Percentiles rank a stretch among this genome's conserved stretches.
Evolutionary conservation across 2,329 filamentous ascomycete species (phyloP).

Genomic region (Coniochaeta pulveracea): DNA sequence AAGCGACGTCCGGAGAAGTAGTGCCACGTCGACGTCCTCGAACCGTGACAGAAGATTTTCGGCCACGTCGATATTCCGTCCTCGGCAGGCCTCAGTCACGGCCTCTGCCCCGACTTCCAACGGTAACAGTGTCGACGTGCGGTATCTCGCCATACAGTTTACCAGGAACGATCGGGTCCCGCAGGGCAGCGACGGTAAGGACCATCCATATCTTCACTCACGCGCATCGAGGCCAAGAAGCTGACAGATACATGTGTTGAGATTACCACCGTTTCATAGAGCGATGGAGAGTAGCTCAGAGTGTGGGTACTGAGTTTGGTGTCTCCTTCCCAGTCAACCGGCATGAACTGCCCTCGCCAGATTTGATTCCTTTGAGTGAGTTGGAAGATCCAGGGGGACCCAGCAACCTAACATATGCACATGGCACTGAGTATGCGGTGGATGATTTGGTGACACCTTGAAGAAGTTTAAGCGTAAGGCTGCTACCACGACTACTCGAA

Average conservation of each 20-base stretch:
- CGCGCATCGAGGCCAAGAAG: neutral
- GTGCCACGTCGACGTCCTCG: conserved; percentile 22
- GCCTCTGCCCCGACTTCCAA: too few species aligned
- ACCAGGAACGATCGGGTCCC: conserved; percentile 21
- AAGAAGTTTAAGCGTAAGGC: too few species aligned
- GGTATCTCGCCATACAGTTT: conserved; percentile 38
- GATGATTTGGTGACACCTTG: too few species aligned
- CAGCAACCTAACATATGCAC: too few species aligned
- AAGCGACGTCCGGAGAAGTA: conserved; percentile 26
- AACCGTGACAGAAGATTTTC: conserved; percentile 26
- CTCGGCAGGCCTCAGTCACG: conserved; percentile 10
- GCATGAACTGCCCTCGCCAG: conserved; percentile 34
- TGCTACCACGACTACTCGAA: too few species aligned
- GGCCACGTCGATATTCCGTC: conserved; percentile 29
- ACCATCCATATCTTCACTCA: neutral
- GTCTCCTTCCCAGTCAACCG: conserved; percentile 32
- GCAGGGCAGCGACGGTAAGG: conserved; percentile 25
- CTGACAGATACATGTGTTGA: neutral
- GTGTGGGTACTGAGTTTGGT: conserved; percentile 32
- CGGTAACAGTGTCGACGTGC: conserved; percentile 25
- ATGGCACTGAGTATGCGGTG: too few species aligned
- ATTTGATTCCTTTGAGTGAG: conserved; percentile 22
- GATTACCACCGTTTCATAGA: conserved; percentile 27
- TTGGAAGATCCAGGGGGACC: too few species aligned
- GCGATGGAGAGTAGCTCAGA: conserved; percentile 32